phyloP scores from a whole-genome alignment of 1,139 yeast species.

The Hansenula lynferdii region DNA sequence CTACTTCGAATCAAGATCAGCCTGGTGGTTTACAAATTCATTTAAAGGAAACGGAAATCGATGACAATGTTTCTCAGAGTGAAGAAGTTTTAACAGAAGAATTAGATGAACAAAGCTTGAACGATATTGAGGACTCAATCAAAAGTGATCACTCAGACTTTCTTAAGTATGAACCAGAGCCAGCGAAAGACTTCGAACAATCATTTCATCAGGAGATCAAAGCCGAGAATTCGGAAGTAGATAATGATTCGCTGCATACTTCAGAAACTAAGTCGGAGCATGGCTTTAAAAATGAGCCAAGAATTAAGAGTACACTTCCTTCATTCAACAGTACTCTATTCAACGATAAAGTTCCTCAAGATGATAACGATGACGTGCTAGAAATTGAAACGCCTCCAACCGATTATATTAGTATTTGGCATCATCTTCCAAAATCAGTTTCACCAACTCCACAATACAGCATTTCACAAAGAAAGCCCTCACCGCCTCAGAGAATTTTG shows the following conservation, averaged over 20 bases:
- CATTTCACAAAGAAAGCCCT: slow-evolving; percentile 8
- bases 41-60: neutral
- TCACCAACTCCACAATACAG: slow-evolving; percentile 21
- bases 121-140: slow-evolving; percentile 6
- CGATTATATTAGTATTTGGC: slow-evolving; percentile 23
- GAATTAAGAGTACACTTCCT: slow-evolving; percentile 9
- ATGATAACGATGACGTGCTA: slow-evolving; percentile 1
- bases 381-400: slow-evolving; percentile 10
- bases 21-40: neutral
- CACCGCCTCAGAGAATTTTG: slow-evolving; percentile 19
- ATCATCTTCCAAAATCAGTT: slow-evolving; percentile 15
- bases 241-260: slow-evolving; percentile 6
- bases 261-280: slow-evolving; percentile 5
- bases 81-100: slow-evolving; percentile 21
- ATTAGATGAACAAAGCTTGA: slow-evolving; percentile 2
- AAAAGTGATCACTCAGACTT: slow-evolving; percentile 1
- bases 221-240: neutral
- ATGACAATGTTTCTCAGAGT: slow-evolving; percentile 23
- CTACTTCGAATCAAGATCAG: neutral
- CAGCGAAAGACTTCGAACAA: neutral
- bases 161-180: slow-evolving; percentile 1
- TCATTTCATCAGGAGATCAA: slow-evolving; percentile 1
- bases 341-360: slow-evolving; percentile 19
- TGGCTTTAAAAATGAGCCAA: slow-evolving; percentile 3
- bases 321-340: slow-evolving; percentile 19